phyloP scores from a whole-genome alignment of 768 basidiomycete species.

The Coprinellus micaceus region DNA sequence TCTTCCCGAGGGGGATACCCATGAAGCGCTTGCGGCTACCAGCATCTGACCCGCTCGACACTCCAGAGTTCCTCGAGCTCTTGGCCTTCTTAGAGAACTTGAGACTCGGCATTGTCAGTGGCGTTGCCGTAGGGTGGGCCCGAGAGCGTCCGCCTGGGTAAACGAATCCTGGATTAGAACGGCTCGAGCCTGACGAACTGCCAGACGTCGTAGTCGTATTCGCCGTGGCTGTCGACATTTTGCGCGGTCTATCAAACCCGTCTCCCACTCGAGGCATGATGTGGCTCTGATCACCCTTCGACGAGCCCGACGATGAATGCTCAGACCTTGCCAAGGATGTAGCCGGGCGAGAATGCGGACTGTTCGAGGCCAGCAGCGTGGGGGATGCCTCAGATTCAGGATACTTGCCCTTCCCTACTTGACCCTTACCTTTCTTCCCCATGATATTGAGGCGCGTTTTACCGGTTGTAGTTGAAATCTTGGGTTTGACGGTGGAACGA shows the following conservation, averaged over 20 bases:
- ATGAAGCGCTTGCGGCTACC: slow-evolving; percentile 18
- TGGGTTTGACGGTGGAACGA: slow-evolving; percentile 23
- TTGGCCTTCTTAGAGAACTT: slow-evolving; percentile 8
- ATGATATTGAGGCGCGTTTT: background rate
- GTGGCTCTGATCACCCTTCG: background rate
- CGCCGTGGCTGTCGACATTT: background rate
- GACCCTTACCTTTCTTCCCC: background rate
- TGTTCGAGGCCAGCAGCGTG: background rate
- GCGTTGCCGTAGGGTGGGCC: slow-evolving; percentile 9
- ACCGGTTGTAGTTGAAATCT: slow-evolving; percentile 17
- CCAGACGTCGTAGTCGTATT: background rate
- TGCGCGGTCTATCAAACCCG: background rate
- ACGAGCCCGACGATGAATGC: background rate
- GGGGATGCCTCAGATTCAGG: background rate
- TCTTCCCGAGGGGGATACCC: slow-evolving; percentile 21
- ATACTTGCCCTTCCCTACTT: background rate
- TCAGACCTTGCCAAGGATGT: background rate
- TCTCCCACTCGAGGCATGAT: background rate
- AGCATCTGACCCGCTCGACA: background rate
- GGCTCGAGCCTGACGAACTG: background rate
- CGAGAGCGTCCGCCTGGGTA: slow-evolving; percentile 17
- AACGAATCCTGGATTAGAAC: slow-evolving; percentile 8
- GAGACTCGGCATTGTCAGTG: slow-evolving; percentile 3
- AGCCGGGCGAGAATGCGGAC: background rate
- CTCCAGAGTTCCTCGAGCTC: background rate